Conservation (phyloP, 495 filamentous ascomycete genomes). For the Darksidea phi region DNA sequence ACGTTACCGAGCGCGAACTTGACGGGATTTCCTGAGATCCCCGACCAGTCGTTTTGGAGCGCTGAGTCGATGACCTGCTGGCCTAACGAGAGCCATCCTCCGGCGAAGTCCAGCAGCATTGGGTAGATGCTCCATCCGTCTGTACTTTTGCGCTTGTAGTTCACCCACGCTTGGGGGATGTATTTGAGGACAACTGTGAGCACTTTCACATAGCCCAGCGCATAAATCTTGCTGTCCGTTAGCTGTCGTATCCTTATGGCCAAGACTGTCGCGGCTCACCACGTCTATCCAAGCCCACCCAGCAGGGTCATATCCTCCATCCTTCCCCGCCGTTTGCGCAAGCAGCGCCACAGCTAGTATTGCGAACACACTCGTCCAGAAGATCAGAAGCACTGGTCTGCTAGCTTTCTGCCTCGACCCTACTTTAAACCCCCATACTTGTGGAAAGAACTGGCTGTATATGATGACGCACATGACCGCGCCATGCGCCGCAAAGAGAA, state of each 20-base stretch:
- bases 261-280: conserved; percentile 49
- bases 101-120: conserved; percentile 80
- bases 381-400: conserved; percentile 62
- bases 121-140: conserved; percentile 82
- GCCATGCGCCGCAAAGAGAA: conserved; percentile 81
- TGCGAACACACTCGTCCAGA: conserved; percentile 62
- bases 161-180: conserved; percentile 72
- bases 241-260: not conserved
- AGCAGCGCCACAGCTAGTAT: conserved; percentile 53
- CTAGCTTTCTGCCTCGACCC: conserved; percentile 58
- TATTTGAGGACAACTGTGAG: conserved; percentile 87
- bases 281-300: conserved; percentile 79
- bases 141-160: conserved; percentile 80
- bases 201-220: conserved; percentile 83
- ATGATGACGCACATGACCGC: conserved; percentile 64
- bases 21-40: conserved; percentile 84
- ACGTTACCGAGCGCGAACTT: conserved; percentile 85
- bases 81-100: conserved; percentile 75
- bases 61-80: conserved; percentile 84
- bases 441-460: conserved; percentile 69
- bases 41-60: conserved; percentile 81
- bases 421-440: conserved; percentile 72
- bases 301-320: conserved; percentile 53
- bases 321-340: conserved; percentile 55
- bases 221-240: conserved; percentile 61